Base-by-base conservation (phyloP, 352 stramenopile genomes). In the Globisporangium nunn region DNA sequence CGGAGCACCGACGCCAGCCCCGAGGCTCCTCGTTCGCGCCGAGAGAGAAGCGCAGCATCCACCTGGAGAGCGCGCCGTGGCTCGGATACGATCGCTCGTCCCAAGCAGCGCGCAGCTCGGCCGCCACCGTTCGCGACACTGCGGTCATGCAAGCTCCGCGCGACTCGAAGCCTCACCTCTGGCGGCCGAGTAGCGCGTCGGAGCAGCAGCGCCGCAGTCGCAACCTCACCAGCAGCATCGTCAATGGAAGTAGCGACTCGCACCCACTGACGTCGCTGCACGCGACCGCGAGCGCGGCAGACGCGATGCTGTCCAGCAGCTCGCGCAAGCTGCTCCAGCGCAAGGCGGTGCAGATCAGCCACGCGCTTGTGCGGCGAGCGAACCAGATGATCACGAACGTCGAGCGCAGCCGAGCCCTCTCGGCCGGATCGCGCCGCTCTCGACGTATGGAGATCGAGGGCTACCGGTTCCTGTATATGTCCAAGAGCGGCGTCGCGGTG, bases 21-120 rank as follows among this genome's bases (percentile, higher is more conserved):
- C 28, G 33, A 17, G 37, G 11, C 11, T 43, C 37, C 11, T 17
- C 37, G 33, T 37, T 8, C 33, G 10, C 6, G 6, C 0, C 33
- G 37, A 15, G 37, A 2, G 37, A 43, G 37, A 46, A 33, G 7
- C 49, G 33, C 56, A 52, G 40, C 31, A 62, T 62, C 48, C 56
- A 57, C 14, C 56, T 62, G 7, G 50, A 62, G 12, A 62, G 56
- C n/a, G 56, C 56, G 12, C 56, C 50, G 17, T 57, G 56, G 56
- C 49, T 62, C 15, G 56, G 43, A 17, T 41, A 44, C 49, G 49
- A 56, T 2, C 56, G 33, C 49, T 30, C 41, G 23, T 37, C 15
- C n/a, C 17, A n/a, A 18, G 40, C 12, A 43, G n/a, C n/a, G 11
- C 31, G 35, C 31, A 14, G 18, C 28, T 48, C 43, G 47, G 35